Conservation (phyloP, 495 filamentous ascomycete species). For the Daldinia caldariorum region DNA sequence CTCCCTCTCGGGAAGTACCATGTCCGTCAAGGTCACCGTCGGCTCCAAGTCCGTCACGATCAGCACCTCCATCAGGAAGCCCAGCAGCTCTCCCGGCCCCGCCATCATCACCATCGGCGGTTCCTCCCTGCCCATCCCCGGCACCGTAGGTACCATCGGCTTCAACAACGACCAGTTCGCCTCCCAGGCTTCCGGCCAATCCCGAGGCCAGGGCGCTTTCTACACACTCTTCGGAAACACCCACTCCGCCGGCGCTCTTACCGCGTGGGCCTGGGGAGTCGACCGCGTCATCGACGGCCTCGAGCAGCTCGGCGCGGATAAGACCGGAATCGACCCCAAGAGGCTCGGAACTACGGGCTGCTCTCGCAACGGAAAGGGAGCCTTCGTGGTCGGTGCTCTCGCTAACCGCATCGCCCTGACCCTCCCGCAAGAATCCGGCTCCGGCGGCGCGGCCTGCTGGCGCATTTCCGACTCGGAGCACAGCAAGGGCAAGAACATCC, state of each 20-base stretch:
- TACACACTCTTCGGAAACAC: constrained; percentile 59
- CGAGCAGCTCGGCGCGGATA: constrained; percentile 53
- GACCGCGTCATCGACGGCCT: constrained; percentile 63
- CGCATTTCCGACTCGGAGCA: constrained; percentile 58
- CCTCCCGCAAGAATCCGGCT: constrained; percentile 62
- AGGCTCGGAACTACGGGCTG: constrained; percentile 63
- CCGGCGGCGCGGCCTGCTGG: constrained; percentile 63
- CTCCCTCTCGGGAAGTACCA: constrained; percentile 42
- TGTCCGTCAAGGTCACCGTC: constrained; percentile 56
- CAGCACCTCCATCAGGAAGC: constrained; percentile 52
- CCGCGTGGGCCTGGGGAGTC: constrained; percentile 65
- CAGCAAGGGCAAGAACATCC: constrained; percentile 58
- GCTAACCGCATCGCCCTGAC: constrained; percentile 62
- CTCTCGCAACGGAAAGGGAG: constrained; percentile 65
- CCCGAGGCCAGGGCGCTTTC: constrained; percentile 59
- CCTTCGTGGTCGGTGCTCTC: constrained; percentile 61
- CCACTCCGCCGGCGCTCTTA: constrained; percentile 59
- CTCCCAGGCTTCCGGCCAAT: constrained; percentile 49
- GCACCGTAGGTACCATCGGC: constrained; percentile 58
- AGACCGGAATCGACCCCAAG: constrained; percentile 58
- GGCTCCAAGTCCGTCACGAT: constrained; percentile 61
- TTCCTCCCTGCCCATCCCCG: constrained; percentile 58
- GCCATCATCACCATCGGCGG: constrained; percentile 62
- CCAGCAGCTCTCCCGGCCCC: constrained; percentile 54
- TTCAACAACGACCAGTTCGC: constrained; percentile 63